A percentile compares a stretch with the other conserved stretches of the same genome.
These are phyloP conservation scores for Centrapalus pauciflorus DNA, from an alignment of 129 eudicot species.

Conservation along the genomic window DNA sequence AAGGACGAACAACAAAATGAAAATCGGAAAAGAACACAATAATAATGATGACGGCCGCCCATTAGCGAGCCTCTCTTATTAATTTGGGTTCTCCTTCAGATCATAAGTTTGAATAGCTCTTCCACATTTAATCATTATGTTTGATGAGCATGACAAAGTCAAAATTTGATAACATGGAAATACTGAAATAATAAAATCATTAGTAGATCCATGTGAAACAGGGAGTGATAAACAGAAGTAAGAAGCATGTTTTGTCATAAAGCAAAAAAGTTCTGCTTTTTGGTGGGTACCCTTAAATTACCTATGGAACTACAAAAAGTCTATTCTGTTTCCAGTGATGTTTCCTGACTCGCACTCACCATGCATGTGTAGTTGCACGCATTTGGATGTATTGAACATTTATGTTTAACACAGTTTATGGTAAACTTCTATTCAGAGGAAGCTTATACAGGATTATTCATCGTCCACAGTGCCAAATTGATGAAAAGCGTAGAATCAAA, in stretches of 20 bases:
- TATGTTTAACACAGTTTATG: neutral
- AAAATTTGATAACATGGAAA: neutral
- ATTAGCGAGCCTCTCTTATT: too few species aligned
- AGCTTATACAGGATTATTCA: slow-evolving; percentile 95
- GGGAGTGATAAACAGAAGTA: neutral
- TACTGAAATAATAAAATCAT: too few species aligned
- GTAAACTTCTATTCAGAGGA: slow-evolving; percentile 48
- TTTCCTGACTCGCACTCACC: slow-evolving; percentile 1
- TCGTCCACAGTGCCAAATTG: slow-evolving; percentile 97
- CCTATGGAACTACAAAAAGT: neutral
- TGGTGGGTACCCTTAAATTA: neutral
- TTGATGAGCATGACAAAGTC: neutral
- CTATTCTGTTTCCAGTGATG: too few species aligned
- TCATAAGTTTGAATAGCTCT: neutral
- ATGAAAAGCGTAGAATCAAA: slow-evolving; percentile 86
- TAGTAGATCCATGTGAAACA: neutral
- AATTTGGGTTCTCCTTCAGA: neutral
- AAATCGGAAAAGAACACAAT: too few species aligned
- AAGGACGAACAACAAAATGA: too few species aligned
- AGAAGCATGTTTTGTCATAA: neutral
- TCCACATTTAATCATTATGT: neutral
- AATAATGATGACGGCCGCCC: too few species aligned
- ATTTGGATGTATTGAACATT: slow-evolving; percentile 6
- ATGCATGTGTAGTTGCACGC: slow-evolving; percentile 2
- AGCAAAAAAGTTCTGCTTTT: too few species aligned